Evolutionary conservation across 805 yeast species (phyloP), one percentile per base, ranked within the genome.

Genomic region (Candida maltosa): DNA sequence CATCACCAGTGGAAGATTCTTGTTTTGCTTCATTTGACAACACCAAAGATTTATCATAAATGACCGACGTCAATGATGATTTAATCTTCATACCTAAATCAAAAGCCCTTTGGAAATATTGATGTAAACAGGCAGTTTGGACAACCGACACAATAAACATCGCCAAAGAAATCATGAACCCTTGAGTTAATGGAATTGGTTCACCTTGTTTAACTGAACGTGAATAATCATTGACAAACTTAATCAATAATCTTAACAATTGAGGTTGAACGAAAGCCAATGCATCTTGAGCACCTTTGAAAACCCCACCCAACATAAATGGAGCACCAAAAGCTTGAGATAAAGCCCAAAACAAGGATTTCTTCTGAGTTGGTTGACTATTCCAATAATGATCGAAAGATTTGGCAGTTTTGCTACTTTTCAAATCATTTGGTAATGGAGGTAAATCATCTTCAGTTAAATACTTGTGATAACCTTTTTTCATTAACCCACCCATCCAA

Each of bases 401-500:
- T 5, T 65, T 54, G 5, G 82, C 60, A 14, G 82, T 69, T 21
- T 56, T 56, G 16, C 62, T 61, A 6, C 96, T 70, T 37, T 73
- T 77, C 45, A 86, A 75, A 24, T 72, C 74, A 2, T 61, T 56
- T 9, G 97, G 96, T 33, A 93, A 73, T 12, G 76, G 73, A 12
- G 96, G 96, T 40, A 91, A 73, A 58, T 91, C 97, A 2, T 64
- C 58, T 46, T 74, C 72, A 58, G 42, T 57, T 48, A 79, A 65
- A 48, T 50, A 77, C 41, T 76, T 76, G 27, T 69, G 63, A 49
- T 82, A 83, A 11, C 97, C 97, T 35, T 76, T 76, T 46, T 65
- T 75, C 81, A 93, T 87, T 49, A 93, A 64, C 1, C 75, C 78
- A 15, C 87, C 79, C 95, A 93, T 87, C 97, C 98, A 93, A 18